These are phyloP conservation scores for Trypanosoma theileri DNA, from an alignment of 208 protist species.

Conservation along the genomic window DNA sequence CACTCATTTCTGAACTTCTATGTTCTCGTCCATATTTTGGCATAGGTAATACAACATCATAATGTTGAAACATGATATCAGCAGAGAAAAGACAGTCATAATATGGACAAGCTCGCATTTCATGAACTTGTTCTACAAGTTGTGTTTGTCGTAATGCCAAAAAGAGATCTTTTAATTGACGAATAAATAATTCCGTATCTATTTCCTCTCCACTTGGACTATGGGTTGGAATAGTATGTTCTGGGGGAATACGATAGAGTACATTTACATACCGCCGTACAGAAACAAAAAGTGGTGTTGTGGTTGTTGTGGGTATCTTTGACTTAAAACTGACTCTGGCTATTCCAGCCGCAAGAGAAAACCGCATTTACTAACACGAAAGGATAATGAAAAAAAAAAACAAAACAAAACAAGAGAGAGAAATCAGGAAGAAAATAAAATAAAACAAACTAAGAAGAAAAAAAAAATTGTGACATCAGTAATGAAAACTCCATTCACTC, in stretches of 20 bases:
- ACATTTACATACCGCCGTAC: conserved; percentile 69
- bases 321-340: conserved; percentile 5
- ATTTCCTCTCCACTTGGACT: conserved; percentile 65
- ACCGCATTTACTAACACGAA: conserved; percentile 17
- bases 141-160: conserved; percentile 58
- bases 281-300: conserved; percentile 6
- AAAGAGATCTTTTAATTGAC: conserved; percentile 68
- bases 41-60: conserved; percentile 84
- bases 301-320: background rate
- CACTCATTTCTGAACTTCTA: conserved; percentile 73
- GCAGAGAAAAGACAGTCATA: conserved; percentile 77
- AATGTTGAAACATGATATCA: conserved; percentile 81
- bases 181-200: conserved; percentile 67
- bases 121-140: conserved; percentile 74
- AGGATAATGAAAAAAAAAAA: conserved; percentile 6
- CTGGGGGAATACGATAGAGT: conserved; percentile 67
- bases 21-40: conserved; percentile 83
- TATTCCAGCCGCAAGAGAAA: conserved; percentile 3
- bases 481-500: background rate
- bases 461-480: background rate
- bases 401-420: conserved; percentile 13
- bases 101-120: conserved; percentile 84
- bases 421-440: conserved; percentile 7
- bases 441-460: conserved; percentile 13
- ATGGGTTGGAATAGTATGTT: conserved; percentile 73